phyloP scores from a whole-genome alignment of 129 eudicot species.

The Erigeron canadensis region DNA sequence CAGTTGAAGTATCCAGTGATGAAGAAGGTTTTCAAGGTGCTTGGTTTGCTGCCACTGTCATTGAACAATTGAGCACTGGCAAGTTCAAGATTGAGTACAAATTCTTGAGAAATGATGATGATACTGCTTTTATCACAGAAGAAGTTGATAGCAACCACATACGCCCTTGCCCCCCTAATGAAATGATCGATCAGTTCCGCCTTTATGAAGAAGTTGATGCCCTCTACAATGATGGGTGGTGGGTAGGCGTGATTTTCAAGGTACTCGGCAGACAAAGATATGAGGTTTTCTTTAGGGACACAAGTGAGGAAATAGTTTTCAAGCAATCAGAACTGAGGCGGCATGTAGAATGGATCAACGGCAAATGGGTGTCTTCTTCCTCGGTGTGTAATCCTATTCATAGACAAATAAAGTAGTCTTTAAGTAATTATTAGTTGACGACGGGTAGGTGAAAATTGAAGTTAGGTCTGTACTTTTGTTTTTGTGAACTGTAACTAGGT shows the following conservation, averaged over 20 bases:
- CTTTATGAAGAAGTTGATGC: conserved; percentile 74
- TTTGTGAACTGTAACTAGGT: neutral
- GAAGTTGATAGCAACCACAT: conserved; percentile 52
- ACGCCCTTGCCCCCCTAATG: conserved; percentile 54
- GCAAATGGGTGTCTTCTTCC: conserved; percentile 66
- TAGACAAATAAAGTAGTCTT: conserved; percentile 7
- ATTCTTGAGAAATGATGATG: conserved; percentile 58
- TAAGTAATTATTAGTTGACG: neutral
- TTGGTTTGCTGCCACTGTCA: conserved; percentile 73
- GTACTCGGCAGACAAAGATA: conserved; percentile 45
- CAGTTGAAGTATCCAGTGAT: conserved; percentile 69
- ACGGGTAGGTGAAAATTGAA: conserved; percentile 17
- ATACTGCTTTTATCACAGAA: conserved; percentile 55
- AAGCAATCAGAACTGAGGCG: conserved; percentile 53
- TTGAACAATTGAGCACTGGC: conserved; percentile 32
- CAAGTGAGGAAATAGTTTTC: conserved; percentile 56
- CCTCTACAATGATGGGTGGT: conserved; percentile 78
- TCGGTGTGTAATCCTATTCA: conserved; percentile 38
- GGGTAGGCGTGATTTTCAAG: conserved; percentile 83
- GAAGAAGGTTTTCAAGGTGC: conserved; percentile 85
- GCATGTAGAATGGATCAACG: conserved; percentile 82
- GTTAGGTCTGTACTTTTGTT: conserved; percentile 17
- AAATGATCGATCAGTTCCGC: conserved; percentile 38
- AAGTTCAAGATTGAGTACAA: conserved; percentile 54
- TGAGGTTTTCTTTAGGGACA: conserved; percentile 54